Conservation (phyloP, 2,329 filamentous ascomycete species). For the Fusarium luffae region DNA sequence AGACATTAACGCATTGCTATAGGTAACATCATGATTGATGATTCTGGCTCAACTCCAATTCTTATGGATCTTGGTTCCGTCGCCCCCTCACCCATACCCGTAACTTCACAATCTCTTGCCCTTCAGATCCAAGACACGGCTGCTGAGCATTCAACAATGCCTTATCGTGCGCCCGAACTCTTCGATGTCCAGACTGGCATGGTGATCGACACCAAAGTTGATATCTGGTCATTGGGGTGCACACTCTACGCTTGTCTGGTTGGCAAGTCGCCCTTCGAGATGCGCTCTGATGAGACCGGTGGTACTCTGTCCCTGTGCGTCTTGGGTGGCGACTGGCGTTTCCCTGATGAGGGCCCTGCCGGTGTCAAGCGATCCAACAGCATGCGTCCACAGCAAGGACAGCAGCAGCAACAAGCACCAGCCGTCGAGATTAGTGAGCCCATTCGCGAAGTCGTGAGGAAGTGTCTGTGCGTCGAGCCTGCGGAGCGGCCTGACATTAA, state of each 20-base stretch:
- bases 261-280: conserved; percentile 96
- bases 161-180: conserved; percentile 95
- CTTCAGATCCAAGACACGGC: conserved; percentile 94
- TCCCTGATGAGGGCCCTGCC: conserved; percentile 84
- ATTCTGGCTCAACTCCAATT: conserved; percentile 87
- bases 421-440: conserved; percentile 76
- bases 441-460: conserved; percentile 87
- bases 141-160: conserved; percentile 98
- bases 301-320: conserved; percentile 94
- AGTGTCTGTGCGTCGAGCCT: conserved; percentile 87
- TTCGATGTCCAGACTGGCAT: conserved; percentile 97
- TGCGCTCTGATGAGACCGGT: conserved; percentile 94
- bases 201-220: conserved; percentile 93
- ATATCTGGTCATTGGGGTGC: conserved; percentile 97
- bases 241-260: conserved; percentile 98
- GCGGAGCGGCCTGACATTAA: conserved; percentile 87
- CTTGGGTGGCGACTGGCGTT: conserved; percentile 93
- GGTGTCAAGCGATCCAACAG: conserved; percentile 61
- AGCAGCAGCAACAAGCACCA: conserved; percentile 45
- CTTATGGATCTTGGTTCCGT: conserved; percentile 98
- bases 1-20: conserved; percentile 4
- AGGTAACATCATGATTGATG: conserved; percentile 98
- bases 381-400: conserved; percentile 49
- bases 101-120: conserved; percentile 89
- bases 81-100: conserved; percentile 84